Evolutionary conservation across 768 basidiomycete species (phyloP).

Genomic region (Auricularia cornea): DNA sequence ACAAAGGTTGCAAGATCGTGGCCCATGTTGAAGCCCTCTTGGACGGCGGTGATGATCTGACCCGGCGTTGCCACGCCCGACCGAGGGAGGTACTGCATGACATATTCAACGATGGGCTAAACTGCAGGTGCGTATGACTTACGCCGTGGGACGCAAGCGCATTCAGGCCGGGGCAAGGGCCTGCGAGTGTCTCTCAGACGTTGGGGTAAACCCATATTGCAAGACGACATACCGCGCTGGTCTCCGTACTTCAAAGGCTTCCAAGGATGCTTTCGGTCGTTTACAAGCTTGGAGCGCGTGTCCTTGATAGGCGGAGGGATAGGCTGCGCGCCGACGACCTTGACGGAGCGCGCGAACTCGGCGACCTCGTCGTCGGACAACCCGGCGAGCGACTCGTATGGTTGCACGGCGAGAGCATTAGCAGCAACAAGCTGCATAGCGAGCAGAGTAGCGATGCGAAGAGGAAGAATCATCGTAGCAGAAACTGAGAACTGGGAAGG

Average conservation of each 20-base stretch:
- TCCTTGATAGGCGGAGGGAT: background rate
- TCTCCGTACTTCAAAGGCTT: background rate
- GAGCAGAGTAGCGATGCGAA: background rate
- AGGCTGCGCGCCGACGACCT: background rate
- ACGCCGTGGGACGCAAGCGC: conserved; percentile 7
- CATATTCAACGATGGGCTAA: background rate
- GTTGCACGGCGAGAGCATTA: background rate
- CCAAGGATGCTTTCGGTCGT: conserved; percentile 4
- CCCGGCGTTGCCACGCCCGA: conserved; percentile 3
- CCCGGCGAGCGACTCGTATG: conserved; percentile 5
- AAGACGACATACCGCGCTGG: background rate
- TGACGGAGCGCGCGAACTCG: background rate
- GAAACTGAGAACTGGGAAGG: background rate
- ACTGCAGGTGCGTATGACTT: background rate
- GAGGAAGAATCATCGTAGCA: background rate
- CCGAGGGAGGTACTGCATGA: conserved; percentile 3
- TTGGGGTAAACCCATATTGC: background rate
- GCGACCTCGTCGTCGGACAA: conserved; percentile 1
- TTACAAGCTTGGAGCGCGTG: background rate
- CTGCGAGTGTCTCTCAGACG: background rate
- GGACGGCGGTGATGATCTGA: conserved; percentile 3
- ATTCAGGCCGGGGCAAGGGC: conserved; percentile 6
- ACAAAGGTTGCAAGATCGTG: conserved; percentile 4
- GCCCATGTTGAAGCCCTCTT: conserved; percentile 8
- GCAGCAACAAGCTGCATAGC: background rate